Conservation (phyloP, 2,329 filamentous ascomycete species). For the Fusarium fujikuroi region DNA sequence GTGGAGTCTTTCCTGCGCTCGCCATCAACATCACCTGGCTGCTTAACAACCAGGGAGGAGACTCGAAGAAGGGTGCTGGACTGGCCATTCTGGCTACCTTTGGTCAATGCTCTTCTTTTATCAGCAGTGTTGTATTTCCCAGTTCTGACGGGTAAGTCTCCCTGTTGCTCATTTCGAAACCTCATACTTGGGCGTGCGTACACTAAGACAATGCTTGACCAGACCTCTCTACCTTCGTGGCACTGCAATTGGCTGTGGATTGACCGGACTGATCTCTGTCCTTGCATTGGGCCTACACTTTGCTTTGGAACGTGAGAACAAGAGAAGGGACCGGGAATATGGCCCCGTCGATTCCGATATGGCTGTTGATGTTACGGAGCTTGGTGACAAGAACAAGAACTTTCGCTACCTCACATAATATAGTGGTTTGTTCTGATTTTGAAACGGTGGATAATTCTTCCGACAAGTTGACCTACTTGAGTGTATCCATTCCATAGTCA, state of each 20-base stretch:
- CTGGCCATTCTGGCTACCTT: conserved; percentile 8
- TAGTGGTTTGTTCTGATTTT: too few species aligned
- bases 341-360: conserved; percentile 11
- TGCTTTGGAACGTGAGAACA: conserved; percentile 10
- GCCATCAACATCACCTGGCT: conserved; percentile 29
- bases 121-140: conserved; percentile 22
- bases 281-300: conserved; percentile 15
- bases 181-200: rapidly evolving
- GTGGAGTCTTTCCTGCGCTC: conserved; percentile 19
- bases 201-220: background rate
- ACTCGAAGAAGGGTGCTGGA: conserved; percentile 14
- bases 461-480: too few species aligned
- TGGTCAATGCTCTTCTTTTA: conserved; percentile 13
- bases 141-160: conserved; percentile 13
- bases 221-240: conserved; percentile 18
- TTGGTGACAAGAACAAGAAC: conserved; percentile 21
- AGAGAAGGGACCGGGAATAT: background rate
- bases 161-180: background rate
- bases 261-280: conserved; percentile 7
- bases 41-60: conserved; percentile 25
- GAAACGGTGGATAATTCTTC: too few species aligned
- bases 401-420: conserved; percentile 5
- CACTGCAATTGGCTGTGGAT: conserved; percentile 17
- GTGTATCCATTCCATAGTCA: too few species aligned
- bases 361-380: conserved; percentile 14